Percentiles rank a stretch among this genome's conserved stretches.
Conservation (phyloP, 495 filamentous ascomycete species). For the Daldinia childiae region DNA sequence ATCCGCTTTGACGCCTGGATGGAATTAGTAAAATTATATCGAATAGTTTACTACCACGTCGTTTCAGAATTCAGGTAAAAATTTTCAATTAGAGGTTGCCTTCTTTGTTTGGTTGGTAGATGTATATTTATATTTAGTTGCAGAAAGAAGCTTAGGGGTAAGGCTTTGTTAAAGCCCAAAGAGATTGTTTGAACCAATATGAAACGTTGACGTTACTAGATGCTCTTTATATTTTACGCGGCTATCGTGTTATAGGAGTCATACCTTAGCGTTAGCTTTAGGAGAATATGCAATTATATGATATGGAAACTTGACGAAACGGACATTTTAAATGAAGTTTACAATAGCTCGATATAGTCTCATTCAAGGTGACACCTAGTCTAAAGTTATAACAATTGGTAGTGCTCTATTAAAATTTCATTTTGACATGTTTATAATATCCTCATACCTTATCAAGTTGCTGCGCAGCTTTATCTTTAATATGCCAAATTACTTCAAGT, state of each 20-base stretch:
- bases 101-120: neutral
- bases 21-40: neutral
- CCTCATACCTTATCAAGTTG: too few relatives aligned
- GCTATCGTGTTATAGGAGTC: neutral
- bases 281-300: neutral
- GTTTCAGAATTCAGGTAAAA: neutral
- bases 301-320: neutral
- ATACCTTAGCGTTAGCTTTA: slow-evolving; percentile 4
- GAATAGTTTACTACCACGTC: neutral
- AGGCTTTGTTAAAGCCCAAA: slow-evolving; percentile 2
- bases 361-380: neutral
- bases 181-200: neutral
- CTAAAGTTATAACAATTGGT: too few relatives aligned
- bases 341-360: neutral
- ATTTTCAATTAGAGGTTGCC: neutral
- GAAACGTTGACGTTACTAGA: neutral
- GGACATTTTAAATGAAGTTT: neutral
- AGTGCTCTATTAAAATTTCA: too few relatives aligned
- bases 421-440: too few relatives aligned
- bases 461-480: too few relatives aligned
- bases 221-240: neutral
- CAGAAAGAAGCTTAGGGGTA: neutral
- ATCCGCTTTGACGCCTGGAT: neutral
- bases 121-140: neutral
- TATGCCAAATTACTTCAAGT: too few relatives aligned